Evolutionary conservation across 495 filamentous ascomycete genomes (phyloP).

Genomic region (Diplogelasinospora grovesii): DNA sequence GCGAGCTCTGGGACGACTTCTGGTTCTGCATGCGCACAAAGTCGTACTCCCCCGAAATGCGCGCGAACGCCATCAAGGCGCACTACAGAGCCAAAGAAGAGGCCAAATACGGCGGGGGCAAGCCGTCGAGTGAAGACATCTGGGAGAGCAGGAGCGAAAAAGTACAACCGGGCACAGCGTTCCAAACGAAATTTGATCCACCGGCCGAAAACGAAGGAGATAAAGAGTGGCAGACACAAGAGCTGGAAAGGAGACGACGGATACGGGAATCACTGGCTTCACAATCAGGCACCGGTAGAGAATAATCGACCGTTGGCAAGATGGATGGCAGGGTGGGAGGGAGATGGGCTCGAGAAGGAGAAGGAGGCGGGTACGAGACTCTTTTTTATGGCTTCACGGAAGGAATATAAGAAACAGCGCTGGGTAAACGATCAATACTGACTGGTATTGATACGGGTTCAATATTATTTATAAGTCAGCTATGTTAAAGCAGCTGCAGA

Average conservation of each 20-base stretch:
- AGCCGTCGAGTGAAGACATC: conserved; percentile 81
- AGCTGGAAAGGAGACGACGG: conserved; percentile 45
- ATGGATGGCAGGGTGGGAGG: conserved; percentile 4
- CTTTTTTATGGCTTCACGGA: no score
- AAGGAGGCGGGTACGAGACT: no score
- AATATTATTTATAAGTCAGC: no score
- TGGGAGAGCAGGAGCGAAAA: conserved; percentile 64
- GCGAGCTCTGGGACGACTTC: conserved; percentile 79
- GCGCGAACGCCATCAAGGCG: conserved; percentile 54
- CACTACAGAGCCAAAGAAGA: conserved; percentile 64
- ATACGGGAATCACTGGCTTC: conserved; percentile 21
- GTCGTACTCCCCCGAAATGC: conserved; percentile 39
- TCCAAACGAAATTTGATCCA: conserved; percentile 37
- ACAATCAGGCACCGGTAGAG: not conserved
- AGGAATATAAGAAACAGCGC: no score
- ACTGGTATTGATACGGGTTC: no score
- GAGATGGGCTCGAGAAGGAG: conserved; percentile 7
- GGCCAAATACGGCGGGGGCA: conserved; percentile 59
- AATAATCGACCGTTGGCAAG: no score
- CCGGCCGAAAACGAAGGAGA: conserved; percentile 56
- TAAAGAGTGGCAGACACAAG: conserved; percentile 49
- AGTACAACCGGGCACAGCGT: conserved; percentile 37
- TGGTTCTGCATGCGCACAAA: conserved; percentile 93
- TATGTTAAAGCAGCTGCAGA: no score
- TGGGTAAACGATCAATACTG: no score